Percentiles rank a stretch among this genome's conserved stretches.
Evolutionary conservation across 2,329 filamentous ascomycete genomes (phyloP).

Genomic region (Grosmannia serpens): DNA sequence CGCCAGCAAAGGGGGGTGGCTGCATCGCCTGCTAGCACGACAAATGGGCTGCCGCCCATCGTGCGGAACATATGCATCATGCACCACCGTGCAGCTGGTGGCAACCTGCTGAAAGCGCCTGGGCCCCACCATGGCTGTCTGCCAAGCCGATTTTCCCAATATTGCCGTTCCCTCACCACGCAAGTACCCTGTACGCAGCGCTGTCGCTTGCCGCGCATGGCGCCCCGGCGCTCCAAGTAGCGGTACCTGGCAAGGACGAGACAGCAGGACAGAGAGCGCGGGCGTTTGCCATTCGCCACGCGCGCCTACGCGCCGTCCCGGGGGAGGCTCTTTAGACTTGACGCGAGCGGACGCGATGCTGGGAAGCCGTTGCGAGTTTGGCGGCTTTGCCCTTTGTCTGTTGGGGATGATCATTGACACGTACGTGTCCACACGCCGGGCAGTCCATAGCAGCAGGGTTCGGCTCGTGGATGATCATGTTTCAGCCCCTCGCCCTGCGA

Average conservation of each 20-base stretch:
- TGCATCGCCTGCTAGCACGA: background rate
- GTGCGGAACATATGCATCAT: conserved; percentile 1
- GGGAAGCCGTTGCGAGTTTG: background rate
- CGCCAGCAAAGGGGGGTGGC: background rate
- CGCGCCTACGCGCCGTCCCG: background rate
- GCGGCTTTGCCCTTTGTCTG: background rate
- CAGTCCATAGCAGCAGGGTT: background rate
- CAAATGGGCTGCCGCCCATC: background rate
- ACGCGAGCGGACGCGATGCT: background rate
- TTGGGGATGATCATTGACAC: background rate
- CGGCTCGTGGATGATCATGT: background rate
- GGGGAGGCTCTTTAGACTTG: background rate
- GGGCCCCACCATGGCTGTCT: background rate
- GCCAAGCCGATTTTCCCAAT: background rate
- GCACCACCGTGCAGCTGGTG: background rate
- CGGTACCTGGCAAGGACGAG: background rate
- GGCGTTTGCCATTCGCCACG: background rate
- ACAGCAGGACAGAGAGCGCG: background rate
- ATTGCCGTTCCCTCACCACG: background rate
- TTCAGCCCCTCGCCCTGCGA: background rate
- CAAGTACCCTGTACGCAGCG: background rate
- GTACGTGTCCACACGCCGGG: background rate
- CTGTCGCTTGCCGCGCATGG: background rate
- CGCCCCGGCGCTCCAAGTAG: background rate
- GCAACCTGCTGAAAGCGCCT: background rate